Evolutionary conservation across 1,284 basidiomycete species (phyloP).

Genomic region (Calocybe gambosa): DNA sequence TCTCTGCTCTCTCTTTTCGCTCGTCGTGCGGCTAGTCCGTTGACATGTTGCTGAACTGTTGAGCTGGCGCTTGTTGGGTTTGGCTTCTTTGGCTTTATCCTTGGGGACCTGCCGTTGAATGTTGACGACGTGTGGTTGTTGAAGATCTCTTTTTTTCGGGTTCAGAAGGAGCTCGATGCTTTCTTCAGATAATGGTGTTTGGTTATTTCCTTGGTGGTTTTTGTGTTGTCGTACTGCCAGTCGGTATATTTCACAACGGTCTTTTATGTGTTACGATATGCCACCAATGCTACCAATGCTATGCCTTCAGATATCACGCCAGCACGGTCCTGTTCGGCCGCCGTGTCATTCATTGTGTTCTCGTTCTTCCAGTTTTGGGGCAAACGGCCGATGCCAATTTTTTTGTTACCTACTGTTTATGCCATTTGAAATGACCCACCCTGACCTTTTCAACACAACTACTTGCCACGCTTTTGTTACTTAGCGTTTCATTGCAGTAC

Average conservation of each 20-base stretch:
- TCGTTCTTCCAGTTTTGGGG: conserved; percentile 15
- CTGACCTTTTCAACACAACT: conserved; percentile 13
- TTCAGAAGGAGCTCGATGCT: conserved; percentile 23
- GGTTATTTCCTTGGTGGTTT: too few species aligned
- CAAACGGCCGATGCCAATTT: conserved; percentile 7
- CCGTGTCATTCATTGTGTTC: conserved; percentile 15
- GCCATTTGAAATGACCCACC: conserved; percentile 15
- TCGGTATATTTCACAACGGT: conserved; percentile 13
- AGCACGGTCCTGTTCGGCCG: conserved; percentile 16
- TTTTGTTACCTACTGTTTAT: conserved; percentile 2
- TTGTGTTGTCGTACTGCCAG: conserved; percentile 11
- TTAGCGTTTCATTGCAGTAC: conserved; percentile 32
- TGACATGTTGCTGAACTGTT: conserved; percentile 14
- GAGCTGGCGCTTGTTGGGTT: conserved; percentile 4
- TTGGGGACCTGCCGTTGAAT: conserved; percentile 2
- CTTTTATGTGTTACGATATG: conserved; percentile 18
- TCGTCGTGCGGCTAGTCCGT: conserved; percentile 20
- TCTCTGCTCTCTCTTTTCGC: conserved; percentile 17
- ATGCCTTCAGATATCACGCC: conserved; percentile 5
- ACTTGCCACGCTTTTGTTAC: conserved; percentile 22
- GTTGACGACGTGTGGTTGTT: conserved; percentile 9
- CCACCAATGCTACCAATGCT: conserved; percentile 18
- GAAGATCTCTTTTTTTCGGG: not conserved
- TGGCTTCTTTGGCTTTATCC: not conserved
- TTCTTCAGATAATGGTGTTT: conserved; percentile 10